Base-by-base conservation (phyloP, 75 land plant genomes). In the Pinus tabuliformis region DNA sequence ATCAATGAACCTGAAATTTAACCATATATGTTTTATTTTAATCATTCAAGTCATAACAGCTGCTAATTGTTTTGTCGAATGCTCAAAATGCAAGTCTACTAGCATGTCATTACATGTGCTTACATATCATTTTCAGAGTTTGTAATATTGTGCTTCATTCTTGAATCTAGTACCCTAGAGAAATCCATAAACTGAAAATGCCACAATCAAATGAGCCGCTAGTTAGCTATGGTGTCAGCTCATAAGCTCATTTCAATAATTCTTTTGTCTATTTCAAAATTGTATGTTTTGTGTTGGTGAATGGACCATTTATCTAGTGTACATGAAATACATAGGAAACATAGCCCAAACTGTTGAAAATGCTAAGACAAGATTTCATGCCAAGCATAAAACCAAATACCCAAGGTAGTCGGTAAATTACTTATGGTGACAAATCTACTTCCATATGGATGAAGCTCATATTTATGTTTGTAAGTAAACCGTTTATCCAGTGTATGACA, bases 361-460 rank as follows among this genome's bases (percentile, higher is more conserved):
- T 15, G 16, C 36, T 18, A 12, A 4, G 68, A 64, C 42, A 64
- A 63, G 42, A 36, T 36, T 64, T 16, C 68, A 36, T 64, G 39
- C 33, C 18, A 20, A 64, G 17, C 28, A 33, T 64, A 20, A 36
- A 39, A 42, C 14, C 49, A 18, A 39, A 42, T 68, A 42, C 21
- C 20, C 39, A 42, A 68, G 15, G 39, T 7, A 49, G 13, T 12
- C 39, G n/a, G 24, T 9, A 68, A 39, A 68, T 42, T 37, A n/a
- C 72, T 56, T 26, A 73, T 26, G 36, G 54, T 73, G 5, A 52
- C 9, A 56, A 28, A 96, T 95, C 99, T 97, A 77, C 94, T 96
- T 6, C 99, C 97, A 83, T 96, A 91, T 73, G 99, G 99, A 83
- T 96, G 97, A 77, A 96, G 92, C 73, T 96, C 97, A 76, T 85